A percentile compares a stretch with the other conserved stretches of the same genome.
phyloP scores from a whole-genome alignment of 352 stramenopile genomes.

The Globisporangium parvum region DNA sequence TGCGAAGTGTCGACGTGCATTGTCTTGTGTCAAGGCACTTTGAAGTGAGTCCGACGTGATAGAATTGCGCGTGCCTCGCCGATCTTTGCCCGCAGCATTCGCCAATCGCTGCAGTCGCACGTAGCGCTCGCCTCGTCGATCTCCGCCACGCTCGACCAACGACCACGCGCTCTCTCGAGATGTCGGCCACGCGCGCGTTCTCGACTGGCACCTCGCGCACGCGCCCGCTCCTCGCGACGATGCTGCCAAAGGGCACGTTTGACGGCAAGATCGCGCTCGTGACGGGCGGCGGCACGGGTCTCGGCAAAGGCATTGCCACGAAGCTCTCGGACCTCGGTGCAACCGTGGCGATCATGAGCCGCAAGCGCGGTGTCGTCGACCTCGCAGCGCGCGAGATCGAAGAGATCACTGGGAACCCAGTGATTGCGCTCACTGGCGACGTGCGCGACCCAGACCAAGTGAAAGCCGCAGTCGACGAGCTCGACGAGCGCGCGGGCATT shows the following conservation, averaged over 20 bases:
- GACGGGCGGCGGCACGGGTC: conserved; percentile 92
- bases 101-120: no score
- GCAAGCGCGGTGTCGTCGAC: conserved; percentile 89
- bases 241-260: conserved; percentile 65
- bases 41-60: no score
- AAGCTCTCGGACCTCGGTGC: conserved; percentile 91
- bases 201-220: conserved; percentile 16
- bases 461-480: conserved; percentile 73
- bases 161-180: no score
- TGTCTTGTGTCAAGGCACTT: no score
- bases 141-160: no score
- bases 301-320: conserved; percentile 93
- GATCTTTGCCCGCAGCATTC: no score
- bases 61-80: no score
- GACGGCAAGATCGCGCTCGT: conserved; percentile 88
- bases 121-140: no score
- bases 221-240: conserved; percentile 38
- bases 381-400: conserved; percentile 76
- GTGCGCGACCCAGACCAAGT: conserved; percentile 89
- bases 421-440: conserved; percentile 76
- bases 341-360: conserved; percentile 93
- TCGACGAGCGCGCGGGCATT: conserved; percentile 54
- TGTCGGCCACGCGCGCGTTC: not conserved
- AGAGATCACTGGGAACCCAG: conserved; percentile 44
- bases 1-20: no score